Evolutionary conservation across 805 yeast species (phyloP), one percentile per base, ranked within the genome.

Genomic region (Sugiyamaella boreocaroliniensis): DNA sequence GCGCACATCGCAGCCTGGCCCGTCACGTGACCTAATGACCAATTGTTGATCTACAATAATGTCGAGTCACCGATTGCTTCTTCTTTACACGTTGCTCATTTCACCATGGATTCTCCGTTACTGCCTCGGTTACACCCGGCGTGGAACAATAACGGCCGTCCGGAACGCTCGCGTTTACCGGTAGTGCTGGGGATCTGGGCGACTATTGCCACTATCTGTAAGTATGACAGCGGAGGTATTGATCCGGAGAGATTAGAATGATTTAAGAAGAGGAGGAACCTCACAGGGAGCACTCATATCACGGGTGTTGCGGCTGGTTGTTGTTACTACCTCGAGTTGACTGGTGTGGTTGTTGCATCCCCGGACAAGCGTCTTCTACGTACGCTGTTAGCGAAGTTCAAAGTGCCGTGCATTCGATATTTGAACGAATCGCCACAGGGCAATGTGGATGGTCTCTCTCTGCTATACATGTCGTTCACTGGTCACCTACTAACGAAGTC

Each of bases 181-280:
- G 22, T 40, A 8, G 7, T 49, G 11, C 40, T 49, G 15, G 29
- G 43, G 26, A 29, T 49, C 29, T 49, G 52, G 52, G 52, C 52
- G 7, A n/a, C 52, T 14, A 34, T 49, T 20, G 47, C 52, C 12
- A 49, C 52, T n/a, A n/a, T 49, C 15, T 20, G 48, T 45, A 45
- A 32, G 48, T 45, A 12, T 6, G 11, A 22, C 3, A 11, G 26
- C n/a, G 11, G 37, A 32, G 37, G 12, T 32, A 14, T 14, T 32
- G 37, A 32, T 10, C n/a, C 37, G 12, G 37, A 4, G 11, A 10
- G 37, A 32, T 32, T 9, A 10, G 10, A 29, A 32, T 32, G 37
- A 32, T 4, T 3, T 22, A 22, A n/a, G n/a, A n/a, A n/a, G n/a
- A n/a, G n/a, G n/a, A n/a, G n/a, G n/a, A n/a, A n/a, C n/a, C n/a